Base-by-base conservation (phyloP, 129 eudicot species). In the Gnaphalium uliginosum region DNA sequence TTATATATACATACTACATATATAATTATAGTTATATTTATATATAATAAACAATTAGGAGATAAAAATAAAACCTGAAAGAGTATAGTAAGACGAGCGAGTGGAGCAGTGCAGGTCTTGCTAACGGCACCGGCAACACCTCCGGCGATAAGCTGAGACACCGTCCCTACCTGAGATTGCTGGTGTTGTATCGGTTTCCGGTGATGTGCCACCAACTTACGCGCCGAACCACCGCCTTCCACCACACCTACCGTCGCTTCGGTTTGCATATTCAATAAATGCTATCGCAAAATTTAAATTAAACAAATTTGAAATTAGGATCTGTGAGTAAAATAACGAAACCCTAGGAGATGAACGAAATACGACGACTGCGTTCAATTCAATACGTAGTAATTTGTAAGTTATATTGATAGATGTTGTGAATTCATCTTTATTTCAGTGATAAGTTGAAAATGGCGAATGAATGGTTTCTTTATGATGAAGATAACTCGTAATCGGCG, bases 61-160 rank as follows among this genome's bases (percentile, higher is more conserved):
- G 15, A 56, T n/a, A 24, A 35, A 64, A 69, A 53, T 1, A 6
- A 27, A 33, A 90, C 98, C 96, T 93, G 98, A 73, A 90, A 90
- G 15, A 93, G 96, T 32, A 93, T 93, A 53, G 98, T 93, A 56
- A 93, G 96, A 32, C 96, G 89, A 75, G 98, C 96, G 23, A 93
- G 92, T 21, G 98, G 98, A n/a, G 98, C 98, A n/a, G 98, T 93
- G 72, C 90, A 85, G 24, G 96, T 90, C 78, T 93, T 93, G 81
- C 98, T 88, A 41, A 93, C 95, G 66, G 96, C 98, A 32, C 98
- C 98, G 84, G 98, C 98, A 24, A 93, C 84, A 27, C 98, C 98
- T 2, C 98, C 98, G 46, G 98, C 96, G 33, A 93, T 81, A 35
- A 92, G 89, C 74, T 90, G 95, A 22, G 98, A 82, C 53, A 84